Evolutionary conservation across 371 early-diverging fungal genomes (phyloP), one percentile per base, ranked within the genome.

Genomic region (Mucor racemosus): DNA sequence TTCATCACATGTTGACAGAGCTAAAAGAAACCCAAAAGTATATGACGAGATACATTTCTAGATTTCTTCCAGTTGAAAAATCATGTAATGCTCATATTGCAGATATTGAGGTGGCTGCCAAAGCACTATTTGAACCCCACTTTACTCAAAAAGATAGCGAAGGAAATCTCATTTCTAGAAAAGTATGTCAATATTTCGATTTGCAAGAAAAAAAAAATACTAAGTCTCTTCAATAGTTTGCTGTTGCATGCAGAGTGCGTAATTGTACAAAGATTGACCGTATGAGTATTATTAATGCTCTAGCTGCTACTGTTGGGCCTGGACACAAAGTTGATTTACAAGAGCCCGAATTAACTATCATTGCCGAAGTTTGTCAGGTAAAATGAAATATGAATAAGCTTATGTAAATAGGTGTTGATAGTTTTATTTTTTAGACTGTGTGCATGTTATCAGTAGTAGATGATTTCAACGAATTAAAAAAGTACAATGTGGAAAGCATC

Each of bases 331-430:
- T 93, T 1, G 87, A 90, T 67, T 77, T 91, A 62, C 78, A 75
- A 31, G 76, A 87, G 7, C 91, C 92, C 0, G 86, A 89, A 15
- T 67, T 84, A 8, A 77, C 82, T 7, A 80, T 93, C 44, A 79
- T 93, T 55, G 88, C 87, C 8, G 93, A 93, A 71, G 77, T 91
- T 1, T 87, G 89, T 59, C 89, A 90, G 84, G 89, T 89, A 81
- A 44, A 39, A 26, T 14, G 57, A 6, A 39, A 50, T 26, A 3
- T 35, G 4, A 53, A 0, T 0, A 31, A 13, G 14, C 10, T 13
- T 13, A 11, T 3, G 31, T 21, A 26, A 53, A 31, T 41, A 17
- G 8, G n/a, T 13, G 58, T 42, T 50, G 60, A 31, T 13, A 38
- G 38, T 11, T 17, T 1, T 38, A 38, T 34, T 41, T 36, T 17